Conservation (phyloP, 2,329 filamentous ascomycete genomes). For the Alternaria panax region DNA sequence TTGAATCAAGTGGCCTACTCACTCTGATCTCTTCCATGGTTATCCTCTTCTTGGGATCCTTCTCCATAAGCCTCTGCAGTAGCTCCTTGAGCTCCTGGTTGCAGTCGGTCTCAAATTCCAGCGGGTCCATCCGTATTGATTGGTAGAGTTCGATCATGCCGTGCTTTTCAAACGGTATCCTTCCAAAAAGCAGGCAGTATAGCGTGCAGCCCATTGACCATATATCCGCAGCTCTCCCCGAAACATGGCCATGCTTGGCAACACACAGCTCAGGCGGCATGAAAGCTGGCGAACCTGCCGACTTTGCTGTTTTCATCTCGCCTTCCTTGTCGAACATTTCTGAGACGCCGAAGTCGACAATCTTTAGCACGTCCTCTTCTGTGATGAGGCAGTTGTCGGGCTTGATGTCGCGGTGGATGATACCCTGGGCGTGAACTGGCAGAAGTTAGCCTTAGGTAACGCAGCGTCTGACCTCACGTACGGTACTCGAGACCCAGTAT, state of each 20-base stretch:
- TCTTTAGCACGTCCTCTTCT: conserved; percentile 90
- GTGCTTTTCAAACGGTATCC: conserved; percentile 82
- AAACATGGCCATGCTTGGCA: conserved; percentile 83
- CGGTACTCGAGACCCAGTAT: conserved; percentile 93
- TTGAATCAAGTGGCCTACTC: conserved; percentile 44
- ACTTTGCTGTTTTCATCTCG: conserved; percentile 90
- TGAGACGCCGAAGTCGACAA: conserved; percentile 98
- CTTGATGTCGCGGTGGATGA: conserved; percentile 97
- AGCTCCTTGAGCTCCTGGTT: conserved; percentile 76
- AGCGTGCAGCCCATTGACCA: conserved; percentile 99
- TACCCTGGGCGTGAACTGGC: conserved; percentile 87
- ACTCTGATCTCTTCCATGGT: conserved; percentile 83
- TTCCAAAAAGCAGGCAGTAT: conserved; percentile 89
- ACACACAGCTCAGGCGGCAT: conserved; percentile 92
- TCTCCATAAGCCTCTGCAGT: conserved; percentile 77
- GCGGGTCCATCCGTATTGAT: conserved; percentile 76
- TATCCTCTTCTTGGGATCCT: conserved; percentile 83
- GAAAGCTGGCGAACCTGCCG: conserved; percentile 93
- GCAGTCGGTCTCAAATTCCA: conserved; percentile 68
- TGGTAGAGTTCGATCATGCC: conserved; percentile 88
- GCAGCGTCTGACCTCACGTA: conserved; percentile 55
- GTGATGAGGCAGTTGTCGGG: conserved; percentile 94
- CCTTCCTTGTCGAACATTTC: conserved; percentile 94
- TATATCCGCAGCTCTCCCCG: conserved; percentile 88
- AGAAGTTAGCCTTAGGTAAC: conserved; percentile 23